A percentile compares a stretch with the other conserved stretches of the same genome.
phyloP scores from a whole-genome alignment of 192 early-diverging fungal species.

The Gaertneriomyces semiglobifer region DNA sequence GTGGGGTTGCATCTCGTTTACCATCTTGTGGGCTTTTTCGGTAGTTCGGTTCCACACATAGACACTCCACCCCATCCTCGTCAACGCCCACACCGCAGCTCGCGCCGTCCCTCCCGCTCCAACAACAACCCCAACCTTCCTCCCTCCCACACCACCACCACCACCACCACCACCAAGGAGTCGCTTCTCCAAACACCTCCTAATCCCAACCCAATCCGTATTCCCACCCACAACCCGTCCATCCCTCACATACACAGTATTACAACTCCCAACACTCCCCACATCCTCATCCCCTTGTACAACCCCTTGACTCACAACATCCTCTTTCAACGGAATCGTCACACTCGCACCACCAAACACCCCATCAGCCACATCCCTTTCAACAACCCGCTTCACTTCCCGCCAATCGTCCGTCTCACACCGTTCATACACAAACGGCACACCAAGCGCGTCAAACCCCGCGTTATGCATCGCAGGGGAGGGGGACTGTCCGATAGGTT shows the following conservation, averaged over 20 bases:
- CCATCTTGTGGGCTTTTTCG: slow-evolving; percentile 67
- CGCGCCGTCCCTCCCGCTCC: slow-evolving; percentile 93
- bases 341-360: slow-evolving; percentile 92
- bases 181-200: slow-evolving; percentile 46
- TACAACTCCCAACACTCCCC: slow-evolving; percentile 88
- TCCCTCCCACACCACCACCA: background rate
- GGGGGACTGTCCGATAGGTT: slow-evolving; percentile 84
- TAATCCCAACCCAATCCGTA: slow-evolving; percentile 94
- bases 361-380: slow-evolving; percentile 27
- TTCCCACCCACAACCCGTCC: slow-evolving; percentile 77
- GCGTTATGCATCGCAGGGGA: slow-evolving; percentile 93
- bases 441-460: slow-evolving; percentile 75
- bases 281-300: slow-evolving; percentile 73
- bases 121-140: slow-evolving; percentile 73
- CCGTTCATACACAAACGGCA: slow-evolving; percentile 79
- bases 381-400: slow-evolving; percentile 45
- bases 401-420: slow-evolving; percentile 66
- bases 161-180: no score
- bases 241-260: slow-evolving; percentile 62
- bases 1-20: slow-evolving; percentile 4
- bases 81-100: slow-evolving; percentile 83
- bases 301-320: slow-evolving; percentile 64
- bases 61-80: slow-evolving; percentile 55
- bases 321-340: slow-evolving; percentile 93
- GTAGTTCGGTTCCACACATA: slow-evolving; percentile 84